Evolutionary conservation across 768 basidiomycete genomes (phyloP), one percentile per base, ranked within the genome.

Genomic region (Tephrocybe sp.): DNA sequence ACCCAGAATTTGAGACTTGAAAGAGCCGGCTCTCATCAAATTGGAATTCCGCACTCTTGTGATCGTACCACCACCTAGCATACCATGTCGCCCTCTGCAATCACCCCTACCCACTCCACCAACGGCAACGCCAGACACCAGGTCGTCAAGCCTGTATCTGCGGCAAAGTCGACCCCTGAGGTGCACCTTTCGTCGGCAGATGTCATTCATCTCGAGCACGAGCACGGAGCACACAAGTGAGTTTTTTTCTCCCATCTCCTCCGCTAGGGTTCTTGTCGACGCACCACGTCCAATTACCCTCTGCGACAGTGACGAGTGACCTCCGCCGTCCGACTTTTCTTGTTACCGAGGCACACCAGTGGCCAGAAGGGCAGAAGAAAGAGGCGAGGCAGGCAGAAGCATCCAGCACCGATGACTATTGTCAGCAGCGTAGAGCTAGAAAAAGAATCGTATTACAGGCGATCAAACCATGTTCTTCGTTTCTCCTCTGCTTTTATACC

Each of bases 161-260:
- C 38, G 21, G 19, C 43, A 12, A 46, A 45, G 21, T 21, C 47
- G 21, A 47, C 31, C 23, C 38, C 53, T 29, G 55, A 55, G 40
- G 54, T 56, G 16, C 69, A 68, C 55, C 47, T 83, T 19, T 73
- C 78, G 10, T 86, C 86, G n/a, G 76, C 77, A 38, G 78, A 87
- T 33, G 77, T 93, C 38, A 89, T 97, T 56, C 72, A 74, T 38
- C 75, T 93, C 57, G 94, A 97, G 66, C 80, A 91, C 57, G 77
- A 87, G 61, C 77, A 86, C 60, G 84, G 86, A 24, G 91, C 91
- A 46, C 91, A 94, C 77, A 94, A 94, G 92, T 93, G 68, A 78
- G 87, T 78, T 40, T 42, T n/a, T 41, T 38, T 29, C 48, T 33
- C 15, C 41, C 19, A 40, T 37, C 24, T 52, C 43, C 34, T 47